Conservation (phyloP, 768 basidiomycete genomes). For the Peribolospora kevripleyi region DNA sequence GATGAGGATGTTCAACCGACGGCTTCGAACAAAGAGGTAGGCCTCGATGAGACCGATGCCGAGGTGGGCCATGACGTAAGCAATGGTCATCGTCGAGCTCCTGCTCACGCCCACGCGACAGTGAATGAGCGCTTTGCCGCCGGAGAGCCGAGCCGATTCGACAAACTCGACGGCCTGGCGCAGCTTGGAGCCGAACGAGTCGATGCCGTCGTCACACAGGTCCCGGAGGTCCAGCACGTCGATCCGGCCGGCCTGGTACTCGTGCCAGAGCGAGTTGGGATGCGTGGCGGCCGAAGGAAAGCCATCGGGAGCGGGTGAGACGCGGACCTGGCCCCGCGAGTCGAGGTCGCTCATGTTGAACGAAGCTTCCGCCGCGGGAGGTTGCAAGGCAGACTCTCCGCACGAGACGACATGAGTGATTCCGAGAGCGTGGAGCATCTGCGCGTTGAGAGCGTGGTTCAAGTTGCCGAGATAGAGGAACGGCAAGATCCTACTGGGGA, state of each 20-base stretch:
- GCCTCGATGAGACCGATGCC: slow-evolving; percentile 67
- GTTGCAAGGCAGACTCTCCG: slow-evolving; percentile 75
- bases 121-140: slow-evolving; percentile 81
- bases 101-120: slow-evolving; percentile 97
- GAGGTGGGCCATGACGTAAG: slow-evolving; percentile 89
- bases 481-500: slow-evolving; percentile 76
- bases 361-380: slow-evolving; percentile 23
- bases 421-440: slow-evolving; percentile 84
- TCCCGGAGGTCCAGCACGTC: slow-evolving; percentile 66
- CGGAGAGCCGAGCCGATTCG: slow-evolving; percentile 50
- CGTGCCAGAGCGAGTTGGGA: slow-evolving; percentile 48
- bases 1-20: slow-evolving; percentile 38
- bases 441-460: slow-evolving; percentile 79
- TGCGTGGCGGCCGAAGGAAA: background rate
- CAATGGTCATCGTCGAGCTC: slow-evolving; percentile 84
- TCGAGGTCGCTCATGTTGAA: background rate
- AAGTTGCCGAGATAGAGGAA: slow-evolving; percentile 38
- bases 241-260: slow-evolving; percentile 68
- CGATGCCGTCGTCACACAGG: slow-evolving; percentile 63
- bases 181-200: slow-evolving; percentile 70
- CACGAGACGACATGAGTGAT: slow-evolving; percentile 95
- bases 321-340: slow-evolving; percentile 12
- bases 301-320: slow-evolving; percentile 3
- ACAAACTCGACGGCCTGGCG: slow-evolving; percentile 83
- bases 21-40: slow-evolving; percentile 73